phyloP scores from a whole-genome alignment of 345 rosid genomes.

The Reutealis trisperma region DNA sequence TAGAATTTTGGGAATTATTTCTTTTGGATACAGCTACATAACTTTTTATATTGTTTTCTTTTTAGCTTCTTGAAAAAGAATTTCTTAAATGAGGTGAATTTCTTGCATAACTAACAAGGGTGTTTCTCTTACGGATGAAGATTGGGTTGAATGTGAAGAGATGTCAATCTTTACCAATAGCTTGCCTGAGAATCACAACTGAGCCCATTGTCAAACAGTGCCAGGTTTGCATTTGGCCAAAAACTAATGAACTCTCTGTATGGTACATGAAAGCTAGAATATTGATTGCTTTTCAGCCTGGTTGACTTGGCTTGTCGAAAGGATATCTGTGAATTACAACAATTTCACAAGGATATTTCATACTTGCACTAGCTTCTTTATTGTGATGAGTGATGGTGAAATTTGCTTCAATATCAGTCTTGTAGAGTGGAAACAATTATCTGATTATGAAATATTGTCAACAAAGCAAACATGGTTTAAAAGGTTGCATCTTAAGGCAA shows the following conservation, averaged over 20 bases:
- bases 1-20: not conserved
- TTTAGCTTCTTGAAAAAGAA: too few relatives aligned
- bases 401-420: conserved; percentile 60
- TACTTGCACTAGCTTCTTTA: conserved; percentile 77
- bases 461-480: conserved; percentile 59
- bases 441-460: conserved; percentile 84
- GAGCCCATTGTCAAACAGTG: conserved; percentile 68
- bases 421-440: conserved; percentile 70
- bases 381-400: conserved; percentile 52
- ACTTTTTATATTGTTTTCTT: too few relatives aligned
- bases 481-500: conserved; percentile 60
- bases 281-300: conserved; percentile 54
- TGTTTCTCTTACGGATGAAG: conserved; percentile 80
- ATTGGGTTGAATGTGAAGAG: conserved; percentile 95
- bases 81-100: not conserved
- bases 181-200: conserved; percentile 65
- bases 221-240: conserved; percentile 69
- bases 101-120: conserved; percentile 20
- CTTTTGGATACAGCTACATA: not conserved
- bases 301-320: conserved; percentile 74
- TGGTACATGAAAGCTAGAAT: conserved; percentile 93
- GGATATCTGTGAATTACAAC: conserved; percentile 66
- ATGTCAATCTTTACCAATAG: conserved; percentile 60
- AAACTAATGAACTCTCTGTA: conserved; percentile 54
- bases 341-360: conserved; percentile 69